Evolutionary conservation across 1,284 basidiomycete species (phyloP), one percentile per base, ranked within the genome.

Genomic region (Cryptococcus hybrid): DNA sequence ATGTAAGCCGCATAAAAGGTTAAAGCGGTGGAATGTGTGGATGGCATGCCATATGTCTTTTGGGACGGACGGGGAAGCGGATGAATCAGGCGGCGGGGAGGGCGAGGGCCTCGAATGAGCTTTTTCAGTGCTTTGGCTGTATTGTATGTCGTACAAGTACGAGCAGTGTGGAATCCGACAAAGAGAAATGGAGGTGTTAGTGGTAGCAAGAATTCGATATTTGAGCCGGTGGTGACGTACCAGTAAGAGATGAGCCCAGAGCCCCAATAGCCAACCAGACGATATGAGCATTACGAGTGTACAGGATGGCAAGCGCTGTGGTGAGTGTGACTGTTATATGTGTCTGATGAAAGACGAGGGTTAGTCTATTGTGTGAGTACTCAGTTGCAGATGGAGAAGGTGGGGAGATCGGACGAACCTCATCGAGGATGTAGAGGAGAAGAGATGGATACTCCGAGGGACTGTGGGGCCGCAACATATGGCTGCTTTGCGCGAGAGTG

Each of bases 1-100:
- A 88, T 82, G 69, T 88, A 92, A 5, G 82, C 79, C 13, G 84
- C 84, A 71, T 85, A 89, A 77, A 84, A 92, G 0, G 83, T 81
- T 62, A 90, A 87, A 1, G 83, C 81, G 3, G 89, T 88, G 3
- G 89, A 88, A 73, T 94, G 91, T 2, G 91, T 93, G 53, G 88
- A 90, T 3, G 91, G 91, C 90, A 93, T 92, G 3, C 89, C 90
- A 69, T 68, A 70, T 3, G 77, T 77, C 40, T 65, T 66, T 78
- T 74, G 4, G 62, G 56, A 8, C 59, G 56, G 44, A 69, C 61
- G 11, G 45, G 12, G 52, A 65, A 4, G 58, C 56, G 46, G 34
- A 74, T 36, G 75, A 69, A 47, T 74, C 66, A 2, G 90, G 90
- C n/a, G 90, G 83, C 13, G 86, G 84, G 92, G 60, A 5, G 63